Base-by-base conservation (phyloP, 495 filamentous ascomycete genomes). In the Tetracladium setigerum region DNA sequence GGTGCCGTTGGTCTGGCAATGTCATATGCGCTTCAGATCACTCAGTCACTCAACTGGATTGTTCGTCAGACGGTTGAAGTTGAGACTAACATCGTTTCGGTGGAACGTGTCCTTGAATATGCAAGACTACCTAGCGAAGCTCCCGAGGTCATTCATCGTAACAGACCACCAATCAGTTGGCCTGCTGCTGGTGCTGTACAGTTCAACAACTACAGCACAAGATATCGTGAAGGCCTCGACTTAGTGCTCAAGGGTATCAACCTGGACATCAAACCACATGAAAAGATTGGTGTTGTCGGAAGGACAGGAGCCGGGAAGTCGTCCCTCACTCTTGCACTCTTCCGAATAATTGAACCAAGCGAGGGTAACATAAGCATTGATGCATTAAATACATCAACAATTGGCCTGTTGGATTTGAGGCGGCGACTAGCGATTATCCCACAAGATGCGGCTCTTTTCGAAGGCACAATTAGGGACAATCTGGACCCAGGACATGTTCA, bases 41-140 rank as follows among this genome's bases (percentile, higher is more conserved):
- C 94, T 15, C 85, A 88, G 59, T 94, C 90, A n/a, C 73, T 99
- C 51, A 99, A 99, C 70, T 99, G 92, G 92, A 96, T 99, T 57
- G 94, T 99, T 38, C 84, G 94, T 44, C 94, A 99, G 69, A 95
- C 92, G 4, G 94, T 99, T 13, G 94, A 99, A 67, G 94, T 97
- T 27, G 94, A 99, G 72, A 97, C 92, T 32, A 99, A 99, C 67
- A 97, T 97, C 52, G 91, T 99, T 47, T 95, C 94, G 10, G 94
- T 99, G 44, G 94, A 99, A 76, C 84, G 94, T 50, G 88, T 97
- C 35, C 82, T 97, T 48, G 94, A 99, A 67, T 99, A 99, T 64
- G 87, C 92, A 46, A 78, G 78, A 52, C 78, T 97, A 52, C 92
- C 92, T 24, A 92, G 87, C 64, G 94, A 99, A 68, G 92, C 94